These are phyloP conservation scores for Aulographum hederae DNA, from an alignment of 2,329 filamentous ascomycete species.

Conservation along the genomic window DNA sequence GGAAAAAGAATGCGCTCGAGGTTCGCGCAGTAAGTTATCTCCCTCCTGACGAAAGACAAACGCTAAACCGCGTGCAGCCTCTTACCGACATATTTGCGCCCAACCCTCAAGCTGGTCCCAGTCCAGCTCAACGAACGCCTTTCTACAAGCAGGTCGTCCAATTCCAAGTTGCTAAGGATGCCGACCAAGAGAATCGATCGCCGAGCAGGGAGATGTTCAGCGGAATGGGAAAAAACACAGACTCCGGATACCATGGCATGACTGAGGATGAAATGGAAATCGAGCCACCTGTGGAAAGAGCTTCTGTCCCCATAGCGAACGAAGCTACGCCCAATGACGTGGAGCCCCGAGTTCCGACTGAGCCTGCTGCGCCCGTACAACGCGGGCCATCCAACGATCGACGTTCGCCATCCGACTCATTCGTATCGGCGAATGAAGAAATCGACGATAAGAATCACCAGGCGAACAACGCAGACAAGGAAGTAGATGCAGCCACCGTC, in stretches of 20 bases:
- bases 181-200: conserved; percentile 16
- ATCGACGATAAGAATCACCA: conserved; percentile 13
- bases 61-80: conserved; percentile 16
- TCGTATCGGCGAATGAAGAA: conserved; percentile 28
- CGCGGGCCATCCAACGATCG: too few relatives aligned
- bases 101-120: conserved; percentile 25
- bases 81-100: conserved; percentile 29
- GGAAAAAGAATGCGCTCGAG: conserved; percentile 40
- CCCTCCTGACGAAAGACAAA: too few relatives aligned
- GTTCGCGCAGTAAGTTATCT: conserved; percentile 44
- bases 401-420: too few relatives aligned
- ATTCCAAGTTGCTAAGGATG: conserved; percentile 41
- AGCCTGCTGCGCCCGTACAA: too few relatives aligned
- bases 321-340: too few relatives aligned
- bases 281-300: conserved; percentile 11
- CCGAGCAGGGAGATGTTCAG: conserved; percentile 15
- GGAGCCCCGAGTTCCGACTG: too few relatives aligned
- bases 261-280: conserved; percentile 33
- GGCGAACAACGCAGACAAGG: conserved; percentile 1
- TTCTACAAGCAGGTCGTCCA: conserved; percentile 36
- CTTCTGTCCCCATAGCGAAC: too few relatives aligned
- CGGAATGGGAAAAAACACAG: conserved; percentile 22
- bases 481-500: not conserved
- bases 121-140: conserved; percentile 33
- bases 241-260: conserved; percentile 59